These are phyloP conservation scores for Croton setiger DNA, from an alignment of 441 rosid genomes.

Conservation along the genomic window DNA sequence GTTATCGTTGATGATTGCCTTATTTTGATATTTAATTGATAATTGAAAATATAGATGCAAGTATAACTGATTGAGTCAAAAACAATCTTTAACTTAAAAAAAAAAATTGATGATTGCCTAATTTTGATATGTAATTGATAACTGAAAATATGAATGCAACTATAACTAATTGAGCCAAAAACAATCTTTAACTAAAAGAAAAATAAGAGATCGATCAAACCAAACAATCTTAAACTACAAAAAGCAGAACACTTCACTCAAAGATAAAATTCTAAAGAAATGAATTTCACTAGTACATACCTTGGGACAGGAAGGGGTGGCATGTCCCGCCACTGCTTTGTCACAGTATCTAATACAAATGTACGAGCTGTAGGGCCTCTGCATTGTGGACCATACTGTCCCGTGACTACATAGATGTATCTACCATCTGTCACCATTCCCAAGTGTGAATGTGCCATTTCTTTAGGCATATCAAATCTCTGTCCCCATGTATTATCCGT, in stretches of 20 bases:
- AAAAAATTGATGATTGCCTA: neutral
- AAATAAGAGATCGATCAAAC: neutral
- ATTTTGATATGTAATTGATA: too few relatives aligned
- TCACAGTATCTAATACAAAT: slow-evolving; percentile 76
- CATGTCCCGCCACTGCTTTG: slow-evolving; percentile 72
- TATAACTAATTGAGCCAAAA: neutral
- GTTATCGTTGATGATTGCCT: neutral
- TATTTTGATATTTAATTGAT: too few relatives aligned
- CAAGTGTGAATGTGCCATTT: slow-evolving; percentile 98
- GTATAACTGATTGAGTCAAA: neutral
- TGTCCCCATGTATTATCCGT: slow-evolving; percentile 78
- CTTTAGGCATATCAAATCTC: slow-evolving; percentile 90
- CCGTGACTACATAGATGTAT: slow-evolving; percentile 75
- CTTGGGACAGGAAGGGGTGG: slow-evolving; percentile 80
- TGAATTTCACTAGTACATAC: slow-evolving; percentile 31
- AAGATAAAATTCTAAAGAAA: neutral
- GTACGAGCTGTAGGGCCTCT: slow-evolving; percentile 84
- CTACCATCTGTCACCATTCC: slow-evolving; percentile 97
- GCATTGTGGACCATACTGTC: slow-evolving; percentile 96
- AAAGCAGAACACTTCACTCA: neutral
- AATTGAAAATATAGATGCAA: neutral
- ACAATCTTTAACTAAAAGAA: too few relatives aligned
- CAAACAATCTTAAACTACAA: neutral
- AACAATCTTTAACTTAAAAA: too few relatives aligned
- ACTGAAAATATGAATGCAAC: neutral